Percentiles rank a stretch among this genome's conserved stretches.
phyloP scores from a whole-genome alignment of 345 rosid species.

The Diplotaxis tenuifolia region DNA sequence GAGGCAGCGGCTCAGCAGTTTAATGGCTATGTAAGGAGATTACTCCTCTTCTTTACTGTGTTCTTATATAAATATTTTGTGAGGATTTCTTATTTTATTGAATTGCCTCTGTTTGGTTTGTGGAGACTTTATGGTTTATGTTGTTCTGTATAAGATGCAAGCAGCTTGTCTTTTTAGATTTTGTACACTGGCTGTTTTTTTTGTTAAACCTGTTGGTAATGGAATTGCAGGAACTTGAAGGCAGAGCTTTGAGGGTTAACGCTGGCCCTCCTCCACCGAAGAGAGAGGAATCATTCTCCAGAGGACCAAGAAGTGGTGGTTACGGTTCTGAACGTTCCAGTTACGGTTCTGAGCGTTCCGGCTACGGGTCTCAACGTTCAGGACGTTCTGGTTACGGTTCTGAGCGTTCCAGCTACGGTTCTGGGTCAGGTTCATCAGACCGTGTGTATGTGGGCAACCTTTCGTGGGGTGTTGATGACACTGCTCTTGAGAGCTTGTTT shows the following conservation, averaged over 20 bases:
- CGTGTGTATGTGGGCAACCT: constrained; percentile 88
- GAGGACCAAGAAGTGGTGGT: constrained; percentile 42
- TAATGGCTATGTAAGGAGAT: constrained; percentile 82
- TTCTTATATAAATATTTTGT: neutral
- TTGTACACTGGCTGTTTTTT: constrained; percentile 13
- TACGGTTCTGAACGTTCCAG: constrained; percentile 34
- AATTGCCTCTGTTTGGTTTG: constrained; percentile 7
- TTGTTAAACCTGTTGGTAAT: neutral
- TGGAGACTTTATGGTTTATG: neutral
- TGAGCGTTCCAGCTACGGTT: constrained; percentile 34
- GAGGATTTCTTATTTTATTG: constrained; percentile 8
- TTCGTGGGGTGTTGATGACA: constrained; percentile 90
- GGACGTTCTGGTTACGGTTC: constrained; percentile 24
- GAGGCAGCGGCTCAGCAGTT: constrained; percentile 82
- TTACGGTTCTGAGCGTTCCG: constrained; percentile 17
- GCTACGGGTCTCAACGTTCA: constrained; percentile 15
- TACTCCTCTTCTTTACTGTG: neutral
- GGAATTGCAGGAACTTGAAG: constrained; percentile 76
- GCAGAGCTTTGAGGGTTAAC: constrained; percentile 84
- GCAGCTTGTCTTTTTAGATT: neutral
- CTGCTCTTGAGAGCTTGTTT: constrained; percentile 74
- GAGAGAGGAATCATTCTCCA: constrained; percentile 51
- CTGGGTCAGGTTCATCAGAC: constrained; percentile 46
- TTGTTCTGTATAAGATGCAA: neutral
- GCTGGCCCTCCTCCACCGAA: constrained; percentile 80